phyloP scores from a whole-genome alignment of 2,329 filamentous ascomycete species.

The Talaromyces atroroseus region DNA sequence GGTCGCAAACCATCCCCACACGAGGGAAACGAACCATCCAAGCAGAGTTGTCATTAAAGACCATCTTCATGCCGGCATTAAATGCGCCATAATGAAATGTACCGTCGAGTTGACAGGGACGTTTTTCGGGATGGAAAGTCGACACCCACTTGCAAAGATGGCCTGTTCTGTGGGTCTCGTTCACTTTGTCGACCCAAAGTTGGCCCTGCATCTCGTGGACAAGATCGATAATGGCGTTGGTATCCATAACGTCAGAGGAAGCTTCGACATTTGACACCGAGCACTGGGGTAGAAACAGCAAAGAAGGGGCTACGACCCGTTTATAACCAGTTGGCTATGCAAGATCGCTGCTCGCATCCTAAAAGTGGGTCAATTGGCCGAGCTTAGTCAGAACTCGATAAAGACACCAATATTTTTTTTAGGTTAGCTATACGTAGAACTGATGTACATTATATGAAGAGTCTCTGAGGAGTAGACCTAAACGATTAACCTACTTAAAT shows the following conservation, averaged over 20 bases:
- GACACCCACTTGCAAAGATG: slow-evolving; percentile 25
- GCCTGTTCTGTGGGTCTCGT: not conserved
- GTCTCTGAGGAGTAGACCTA: too few relatives aligned
- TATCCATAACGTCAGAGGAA: not conserved
- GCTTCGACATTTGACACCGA: too few relatives aligned
- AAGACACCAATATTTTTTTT: too few relatives aligned
- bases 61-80: slow-evolving; percentile 30
- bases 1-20: slow-evolving; percentile 23
- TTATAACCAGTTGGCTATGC: too few relatives aligned
- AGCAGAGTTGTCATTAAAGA: slow-evolving; percentile 23
- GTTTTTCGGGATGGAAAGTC: slow-evolving; percentile 28
- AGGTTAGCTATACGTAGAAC: too few relatives aligned
- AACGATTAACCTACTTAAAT: too few relatives aligned
- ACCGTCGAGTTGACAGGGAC: slow-evolving; percentile 28
- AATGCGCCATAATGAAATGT: slow-evolving; percentile 29
- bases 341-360: too few relatives aligned
- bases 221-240: not conserved
- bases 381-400: too few relatives aligned
- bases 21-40: slow-evolving; percentile 30
- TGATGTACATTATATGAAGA: too few relatives aligned
- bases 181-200: slow-evolving; percentile 7
- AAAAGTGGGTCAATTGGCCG: too few relatives aligned
- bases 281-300: too few relatives aligned
- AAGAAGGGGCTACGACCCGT: too few relatives aligned
- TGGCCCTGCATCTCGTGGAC: not conserved